A percentile compares a stretch with the other conserved stretches of the same genome.
These are phyloP conservation scores for Talaromyces nanjingensis DNA, from an alignment of 495 filamentous ascomycete genomes.

Conservation along the genomic window DNA sequence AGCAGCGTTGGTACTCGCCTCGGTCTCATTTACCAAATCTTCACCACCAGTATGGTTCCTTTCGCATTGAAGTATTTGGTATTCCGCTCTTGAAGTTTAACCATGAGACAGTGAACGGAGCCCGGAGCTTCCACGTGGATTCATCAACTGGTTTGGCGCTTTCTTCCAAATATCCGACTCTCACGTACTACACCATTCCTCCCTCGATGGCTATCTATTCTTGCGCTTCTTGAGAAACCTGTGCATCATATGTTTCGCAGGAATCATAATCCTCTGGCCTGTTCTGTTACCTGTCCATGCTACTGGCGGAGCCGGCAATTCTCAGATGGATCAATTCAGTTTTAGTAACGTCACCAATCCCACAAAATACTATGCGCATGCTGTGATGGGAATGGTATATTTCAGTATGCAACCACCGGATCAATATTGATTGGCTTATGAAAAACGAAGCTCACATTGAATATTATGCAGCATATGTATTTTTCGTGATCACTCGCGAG, in stretches of 20 bases:
- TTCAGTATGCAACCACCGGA: constrained; percentile 40
- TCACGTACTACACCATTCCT: constrained; percentile 56
- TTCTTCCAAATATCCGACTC: constrained; percentile 56
- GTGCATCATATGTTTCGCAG: constrained; percentile 64
- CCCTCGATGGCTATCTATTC: constrained; percentile 76
- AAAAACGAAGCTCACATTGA: neutral
- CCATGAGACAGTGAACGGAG: constrained; percentile 22
- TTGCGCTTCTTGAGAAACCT: constrained; percentile 69
- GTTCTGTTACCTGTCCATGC: constrained; percentile 74
- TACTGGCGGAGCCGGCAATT: constrained; percentile 56
- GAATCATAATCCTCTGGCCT: constrained; percentile 73
- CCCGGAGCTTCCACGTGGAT: constrained; percentile 37
- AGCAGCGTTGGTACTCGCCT: constrained; percentile 74
- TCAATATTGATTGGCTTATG: neutral
- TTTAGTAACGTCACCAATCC: constrained; percentile 58
- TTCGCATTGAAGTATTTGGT: neutral
- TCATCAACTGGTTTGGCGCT: constrained; percentile 56
- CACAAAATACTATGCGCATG: constrained; percentile 55
- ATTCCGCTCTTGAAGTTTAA: neutral
- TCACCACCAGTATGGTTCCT: constrained; percentile 47
- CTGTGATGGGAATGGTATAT: constrained; percentile 43
- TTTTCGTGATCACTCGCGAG: constrained; percentile 60
- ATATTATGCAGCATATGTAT: constrained; percentile 44
- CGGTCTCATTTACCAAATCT: constrained; percentile 72
- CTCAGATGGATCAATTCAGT: constrained; percentile 54